phyloP scores from a whole-genome alignment of 164 flowering plant species.

The Annona cherimola region DNA sequence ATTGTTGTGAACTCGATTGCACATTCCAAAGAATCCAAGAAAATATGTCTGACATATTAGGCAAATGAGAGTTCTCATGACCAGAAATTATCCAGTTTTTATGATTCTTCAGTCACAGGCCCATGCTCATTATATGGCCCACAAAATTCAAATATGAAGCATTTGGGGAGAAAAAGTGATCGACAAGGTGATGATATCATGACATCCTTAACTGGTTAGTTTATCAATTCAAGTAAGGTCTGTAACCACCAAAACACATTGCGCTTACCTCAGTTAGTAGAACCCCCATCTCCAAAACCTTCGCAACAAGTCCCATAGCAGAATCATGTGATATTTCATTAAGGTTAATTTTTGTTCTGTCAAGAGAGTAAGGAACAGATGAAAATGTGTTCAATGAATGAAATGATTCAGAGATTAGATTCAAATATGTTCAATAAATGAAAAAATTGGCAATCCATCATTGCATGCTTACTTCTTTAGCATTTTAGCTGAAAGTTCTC shows the following conservation, averaged over 20 bases:
- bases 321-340: conserved; percentile 93
- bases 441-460: not conserved
- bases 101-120: not conserved
- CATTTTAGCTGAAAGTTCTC: conserved; percentile 94
- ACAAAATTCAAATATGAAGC: not conserved
- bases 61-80: not conserved
- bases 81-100: not conserved
- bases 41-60: too few species aligned
- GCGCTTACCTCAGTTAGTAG: conserved; percentile 74
- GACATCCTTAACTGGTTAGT: too few species aligned
- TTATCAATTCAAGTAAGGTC: not conserved
- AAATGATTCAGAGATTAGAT: not conserved
- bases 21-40: too few species aligned
- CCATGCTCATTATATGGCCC: not conserved
- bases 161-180: not conserved
- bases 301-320: conserved; percentile 77
- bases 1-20: too few species aligned
- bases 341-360: conserved; percentile 75
- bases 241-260: not conserved
- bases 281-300: conserved; percentile 63
- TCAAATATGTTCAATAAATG: not conserved
- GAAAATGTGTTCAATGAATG: not conserved
- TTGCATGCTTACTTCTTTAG: conserved; percentile 50
- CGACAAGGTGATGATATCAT: too few species aligned
- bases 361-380: not conserved